These are phyloP conservation scores for Sporisorium graminicola DNA, from an alignment of 1,284 basidiomycete species.

Conservation along the genomic window DNA sequence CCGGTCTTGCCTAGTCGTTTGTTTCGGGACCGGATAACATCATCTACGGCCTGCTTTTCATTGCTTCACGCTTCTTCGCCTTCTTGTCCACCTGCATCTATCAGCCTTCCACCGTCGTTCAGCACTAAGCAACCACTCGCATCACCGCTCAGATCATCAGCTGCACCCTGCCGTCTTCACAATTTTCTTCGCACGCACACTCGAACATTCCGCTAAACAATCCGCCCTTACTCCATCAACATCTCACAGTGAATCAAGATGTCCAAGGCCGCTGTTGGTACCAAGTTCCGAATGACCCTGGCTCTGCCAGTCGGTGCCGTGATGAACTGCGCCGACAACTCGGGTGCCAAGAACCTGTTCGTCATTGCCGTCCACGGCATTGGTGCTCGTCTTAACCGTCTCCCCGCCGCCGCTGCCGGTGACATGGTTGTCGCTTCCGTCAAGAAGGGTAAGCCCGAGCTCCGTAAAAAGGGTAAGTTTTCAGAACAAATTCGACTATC, in stretches of 20 bases:
- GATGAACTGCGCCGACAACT: constrained; percentile 99
- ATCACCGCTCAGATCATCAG: constrained; percentile 18
- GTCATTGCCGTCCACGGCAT: constrained; percentile 91
- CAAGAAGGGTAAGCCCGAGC: constrained; percentile 99
- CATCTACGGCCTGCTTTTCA: not conserved
- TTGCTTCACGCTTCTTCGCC: not conserved
- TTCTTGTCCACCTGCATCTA: not conserved
- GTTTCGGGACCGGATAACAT: no score
- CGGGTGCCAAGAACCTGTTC: constrained; percentile 95
- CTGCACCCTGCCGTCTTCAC: not conserved
- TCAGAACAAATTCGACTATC: not conserved
- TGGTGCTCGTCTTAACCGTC: constrained; percentile 95
- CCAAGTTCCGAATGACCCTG: constrained; percentile 87
- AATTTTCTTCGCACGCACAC: not conserved
- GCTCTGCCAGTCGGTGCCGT: constrained; percentile 96
- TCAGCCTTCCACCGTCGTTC: not conserved
- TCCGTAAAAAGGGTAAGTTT: constrained; percentile 97
- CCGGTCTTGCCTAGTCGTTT: no score
- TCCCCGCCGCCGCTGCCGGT: constrained; percentile 97
- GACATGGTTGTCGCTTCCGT: constrained; percentile 99
- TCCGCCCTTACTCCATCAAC: not conserved
- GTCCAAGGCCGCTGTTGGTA: constrained; percentile 76
- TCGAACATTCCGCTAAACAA: constrained; percentile 25
- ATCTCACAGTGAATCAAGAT: constrained; percentile 56
- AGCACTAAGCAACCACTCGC: not conserved